Percentiles rank a stretch among this genome's conserved stretches.
Conservation (phyloP, 441 rosid genomes). For the Pelargonium australe region DNA sequence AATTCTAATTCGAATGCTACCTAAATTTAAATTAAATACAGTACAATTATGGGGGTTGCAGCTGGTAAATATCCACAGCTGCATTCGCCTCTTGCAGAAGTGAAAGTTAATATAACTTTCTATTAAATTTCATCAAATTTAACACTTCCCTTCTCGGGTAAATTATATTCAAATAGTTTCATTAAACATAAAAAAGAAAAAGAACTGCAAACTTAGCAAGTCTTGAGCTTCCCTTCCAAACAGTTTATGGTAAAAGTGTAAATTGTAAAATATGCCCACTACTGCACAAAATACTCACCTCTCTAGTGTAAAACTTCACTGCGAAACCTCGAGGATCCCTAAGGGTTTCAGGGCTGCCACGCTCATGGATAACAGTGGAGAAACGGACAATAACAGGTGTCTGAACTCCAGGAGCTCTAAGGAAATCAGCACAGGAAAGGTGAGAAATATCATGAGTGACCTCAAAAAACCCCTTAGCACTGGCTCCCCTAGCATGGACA, state of each 20-base stretch:
- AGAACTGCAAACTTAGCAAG: too few species aligned
- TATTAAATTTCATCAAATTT: too few species aligned
- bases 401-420: constrained; percentile 87
- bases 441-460: constrained; percentile 58
- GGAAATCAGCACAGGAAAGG: constrained; percentile 88
- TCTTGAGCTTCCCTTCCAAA: background rate
- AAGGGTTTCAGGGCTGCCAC: constrained; percentile 90
- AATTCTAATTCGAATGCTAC: too few species aligned
- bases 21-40: too few species aligned
- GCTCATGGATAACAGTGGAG: constrained; percentile 86
- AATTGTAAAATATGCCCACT: background rate
- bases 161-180: too few species aligned
- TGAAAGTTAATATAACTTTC: too few species aligned
- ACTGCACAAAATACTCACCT: constrained; percentile 37
- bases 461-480: constrained; percentile 64
- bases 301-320: constrained; percentile 93
- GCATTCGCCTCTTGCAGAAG: too few species aligned
- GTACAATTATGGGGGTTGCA: too few species aligned
- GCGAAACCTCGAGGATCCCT: constrained; percentile 98
- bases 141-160: too few species aligned
- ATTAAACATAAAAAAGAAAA: too few species aligned
- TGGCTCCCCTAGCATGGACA: constrained; percentile 96
- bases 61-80: too few species aligned
- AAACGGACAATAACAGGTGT: constrained; percentile 86
- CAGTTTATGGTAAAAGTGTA: background rate